phyloP scores from a whole-genome alignment of 768 basidiomycete genomes.

The Auriscalpium vulgare region DNA sequence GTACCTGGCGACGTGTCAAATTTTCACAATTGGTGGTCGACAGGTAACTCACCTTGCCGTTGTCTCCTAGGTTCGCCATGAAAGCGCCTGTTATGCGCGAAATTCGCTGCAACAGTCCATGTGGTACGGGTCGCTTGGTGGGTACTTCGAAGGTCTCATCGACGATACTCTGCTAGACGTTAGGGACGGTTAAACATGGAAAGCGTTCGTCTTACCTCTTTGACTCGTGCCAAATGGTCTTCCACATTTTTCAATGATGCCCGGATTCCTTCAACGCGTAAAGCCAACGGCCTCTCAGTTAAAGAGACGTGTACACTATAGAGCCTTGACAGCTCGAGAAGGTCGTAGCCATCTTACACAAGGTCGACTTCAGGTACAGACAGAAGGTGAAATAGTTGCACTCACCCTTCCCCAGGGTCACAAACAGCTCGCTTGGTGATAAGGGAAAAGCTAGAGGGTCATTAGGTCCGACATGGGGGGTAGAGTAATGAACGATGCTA shows the following conservation, averaged over 20 bases:
- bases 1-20: slow-evolving; percentile 33
- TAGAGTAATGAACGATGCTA: slow-evolving; percentile 18
- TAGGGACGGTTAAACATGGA: background rate
- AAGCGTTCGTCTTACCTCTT: slow-evolving; percentile 32
- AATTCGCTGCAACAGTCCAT: slow-evolving; percentile 48
- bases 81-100: slow-evolving; percentile 65
- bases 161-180: slow-evolving; percentile 18
- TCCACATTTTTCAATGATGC: slow-evolving; percentile 41
- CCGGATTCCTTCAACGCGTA: slow-evolving; percentile 52
- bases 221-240: slow-evolving; percentile 39
- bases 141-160: slow-evolving; percentile 37
- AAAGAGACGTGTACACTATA: slow-evolving; percentile 60
- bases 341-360: slow-evolving; percentile 51
- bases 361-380: slow-evolving; percentile 6
- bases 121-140: slow-evolving; percentile 30
- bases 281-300: slow-evolving; percentile 42
- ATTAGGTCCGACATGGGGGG: background rate
- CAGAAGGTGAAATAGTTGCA: background rate
- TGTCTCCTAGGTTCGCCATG: slow-evolving; percentile 40
- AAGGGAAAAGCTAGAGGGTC: slow-evolving; percentile 43
- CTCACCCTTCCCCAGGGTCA: slow-evolving; percentile 66
- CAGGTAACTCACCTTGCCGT: slow-evolving; percentile 34
- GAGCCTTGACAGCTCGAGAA: slow-evolving; percentile 48
- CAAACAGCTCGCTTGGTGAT: slow-evolving; percentile 51
- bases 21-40: background rate